Conservation (phyloP, 2,329 filamentous ascomycete species). For the Emergomyces orientalis region DNA sequence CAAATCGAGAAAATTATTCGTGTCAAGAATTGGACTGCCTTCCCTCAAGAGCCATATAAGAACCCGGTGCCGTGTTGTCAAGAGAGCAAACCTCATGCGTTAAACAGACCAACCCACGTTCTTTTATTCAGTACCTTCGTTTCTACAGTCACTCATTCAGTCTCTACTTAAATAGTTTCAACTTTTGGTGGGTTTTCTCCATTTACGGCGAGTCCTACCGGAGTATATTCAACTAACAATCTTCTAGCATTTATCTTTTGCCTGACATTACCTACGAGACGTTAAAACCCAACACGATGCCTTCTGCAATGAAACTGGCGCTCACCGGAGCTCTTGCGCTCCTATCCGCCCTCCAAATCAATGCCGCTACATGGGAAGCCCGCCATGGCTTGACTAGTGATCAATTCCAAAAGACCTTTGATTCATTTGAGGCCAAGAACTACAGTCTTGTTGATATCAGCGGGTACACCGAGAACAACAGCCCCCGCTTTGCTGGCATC, state of each 20-base stretch:
- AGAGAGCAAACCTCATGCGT: not conserved
- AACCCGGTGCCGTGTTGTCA: not conserved
- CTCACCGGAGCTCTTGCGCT: constrained; percentile 8
- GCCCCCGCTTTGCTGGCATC: constrained; percentile 5
- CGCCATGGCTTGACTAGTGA: constrained; percentile 3
- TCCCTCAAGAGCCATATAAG: not conserved
- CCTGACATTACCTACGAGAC: not conserved
- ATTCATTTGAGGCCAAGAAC: not conserved
- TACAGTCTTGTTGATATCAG: constrained; percentile 3
- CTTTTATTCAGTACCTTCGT: not conserved
- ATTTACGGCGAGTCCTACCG: not conserved
- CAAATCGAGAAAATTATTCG: not conserved
- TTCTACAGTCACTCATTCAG: not conserved
- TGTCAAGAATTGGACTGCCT: not conserved
- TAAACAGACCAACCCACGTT: not conserved
- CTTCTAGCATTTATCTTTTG: not conserved
- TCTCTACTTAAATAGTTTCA: not conserved
- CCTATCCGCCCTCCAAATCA: constrained; percentile 7
- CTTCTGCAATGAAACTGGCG: constrained; percentile 8
- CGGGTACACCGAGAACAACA: not conserved
- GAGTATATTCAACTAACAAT: not conserved
- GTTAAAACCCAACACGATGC: not conserved
- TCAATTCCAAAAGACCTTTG: constrained; percentile 9
- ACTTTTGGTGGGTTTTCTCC: not conserved
- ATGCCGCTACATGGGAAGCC: constrained; percentile 8